Evolutionary conservation across 345 rosid genomes (phyloP).

Genomic region (Sonneratia alba): DNA sequence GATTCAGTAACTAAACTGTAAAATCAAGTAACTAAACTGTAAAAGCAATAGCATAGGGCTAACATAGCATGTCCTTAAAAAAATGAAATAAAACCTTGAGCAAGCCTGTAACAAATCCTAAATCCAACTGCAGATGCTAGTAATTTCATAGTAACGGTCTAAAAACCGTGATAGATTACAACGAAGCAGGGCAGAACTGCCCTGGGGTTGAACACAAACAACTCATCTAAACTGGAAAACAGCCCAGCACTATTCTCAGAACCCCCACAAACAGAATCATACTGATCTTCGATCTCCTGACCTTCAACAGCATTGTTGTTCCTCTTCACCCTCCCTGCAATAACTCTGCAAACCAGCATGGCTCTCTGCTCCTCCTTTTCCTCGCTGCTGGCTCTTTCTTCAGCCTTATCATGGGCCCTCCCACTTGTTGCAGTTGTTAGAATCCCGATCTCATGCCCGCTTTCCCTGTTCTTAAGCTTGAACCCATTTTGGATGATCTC

Average conservation of each 20-base stretch:
- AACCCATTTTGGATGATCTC: constrained; percentile 61
- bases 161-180: constrained; percentile 52
- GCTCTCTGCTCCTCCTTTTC: constrained; percentile 35
- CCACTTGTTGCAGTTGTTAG: constrained; percentile 71
- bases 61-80: background rate
- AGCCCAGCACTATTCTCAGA: constrained; percentile 19
- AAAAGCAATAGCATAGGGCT: background rate
- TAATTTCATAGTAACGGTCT: background rate
- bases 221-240: constrained; percentile 54
- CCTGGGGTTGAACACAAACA: constrained; percentile 48
- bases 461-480: constrained; percentile 8
- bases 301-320: constrained; percentile 21
- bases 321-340: constrained; percentile 69
- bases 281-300: constrained; percentile 32
- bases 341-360: constrained; percentile 72
- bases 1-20: background rate
- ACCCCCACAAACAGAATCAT: constrained; percentile 47
- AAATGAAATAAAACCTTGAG: background rate
- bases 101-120: background rate
- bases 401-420: constrained; percentile 54
- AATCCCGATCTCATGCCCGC: constrained; percentile 28
- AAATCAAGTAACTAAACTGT: background rate
- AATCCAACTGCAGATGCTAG: background rate
- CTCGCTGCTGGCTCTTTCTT: constrained; percentile 6
- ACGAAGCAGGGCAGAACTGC: constrained; percentile 78